Percentiles rank a stretch among this genome's conserved stretches.
phyloP scores from a whole-genome alignment of 2,329 filamentous ascomycete genomes.

The Metarhizium sp. region DNA sequence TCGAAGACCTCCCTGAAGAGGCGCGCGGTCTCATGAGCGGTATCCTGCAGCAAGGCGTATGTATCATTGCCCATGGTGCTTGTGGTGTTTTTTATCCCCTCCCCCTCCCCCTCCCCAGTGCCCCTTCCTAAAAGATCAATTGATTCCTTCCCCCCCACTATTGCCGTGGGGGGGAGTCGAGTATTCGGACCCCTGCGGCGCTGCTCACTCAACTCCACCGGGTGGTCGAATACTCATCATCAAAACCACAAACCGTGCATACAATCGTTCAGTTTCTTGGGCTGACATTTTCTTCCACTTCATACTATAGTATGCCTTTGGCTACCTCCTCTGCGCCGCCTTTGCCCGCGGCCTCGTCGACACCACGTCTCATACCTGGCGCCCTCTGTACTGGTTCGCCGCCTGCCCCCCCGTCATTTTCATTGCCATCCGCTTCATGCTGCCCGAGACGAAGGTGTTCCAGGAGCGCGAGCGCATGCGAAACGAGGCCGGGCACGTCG shows the following conservation, averaged over 20 bases:
- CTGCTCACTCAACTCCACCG: too few relatives aligned
- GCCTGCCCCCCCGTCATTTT: constrained; percentile 72
- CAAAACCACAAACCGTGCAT: too few relatives aligned
- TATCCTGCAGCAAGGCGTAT: constrained; percentile 61
- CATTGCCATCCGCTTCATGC: constrained; percentile 65
- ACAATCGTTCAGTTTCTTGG: not conserved
- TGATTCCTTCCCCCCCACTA: too few relatives aligned
- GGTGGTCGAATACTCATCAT: too few relatives aligned
- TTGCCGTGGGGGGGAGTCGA: too few relatives aligned
- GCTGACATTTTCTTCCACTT: constrained; percentile 1
- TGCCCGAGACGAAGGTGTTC: constrained; percentile 73
- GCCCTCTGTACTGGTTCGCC: constrained; percentile 84
- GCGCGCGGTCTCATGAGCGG: constrained; percentile 67
- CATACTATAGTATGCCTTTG: constrained; percentile 49
- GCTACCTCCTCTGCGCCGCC: constrained; percentile 53
- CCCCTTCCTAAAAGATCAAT: too few relatives aligned
- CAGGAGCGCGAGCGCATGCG: constrained; percentile 56
- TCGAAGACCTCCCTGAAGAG: constrained; percentile 62
- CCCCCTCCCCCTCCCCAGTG: not conserved
- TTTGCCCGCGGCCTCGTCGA: constrained; percentile 59
- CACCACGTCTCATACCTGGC: constrained; percentile 72
- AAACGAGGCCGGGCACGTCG: constrained; percentile 23
- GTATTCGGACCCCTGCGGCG: too few relatives aligned
- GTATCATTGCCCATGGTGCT: constrained; percentile 7
- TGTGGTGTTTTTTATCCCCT: not conserved